These are phyloP conservation scores for Neurospora sp. DNA, from an alignment of 495 filamentous ascomycete species.

Conservation along the genomic window DNA sequence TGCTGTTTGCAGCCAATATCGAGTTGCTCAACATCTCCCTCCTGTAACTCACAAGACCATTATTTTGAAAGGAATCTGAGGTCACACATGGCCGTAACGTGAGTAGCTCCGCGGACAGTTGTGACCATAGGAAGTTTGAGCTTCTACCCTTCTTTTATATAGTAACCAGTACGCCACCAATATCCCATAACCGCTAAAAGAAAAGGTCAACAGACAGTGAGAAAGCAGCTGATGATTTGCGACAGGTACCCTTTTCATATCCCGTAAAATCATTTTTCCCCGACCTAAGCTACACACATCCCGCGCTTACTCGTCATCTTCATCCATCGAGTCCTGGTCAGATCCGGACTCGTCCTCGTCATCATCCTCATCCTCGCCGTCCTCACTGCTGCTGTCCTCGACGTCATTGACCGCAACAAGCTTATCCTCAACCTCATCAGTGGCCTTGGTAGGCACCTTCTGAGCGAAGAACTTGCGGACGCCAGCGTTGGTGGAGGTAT, in stretches of 20 bases:
- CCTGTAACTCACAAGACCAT: not conserved
- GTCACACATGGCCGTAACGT: not conserved
- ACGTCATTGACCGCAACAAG: constrained; percentile 59
- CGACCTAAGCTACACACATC: not conserved
- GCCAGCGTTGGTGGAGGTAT: constrained; percentile 85
- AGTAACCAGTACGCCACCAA: not conserved
- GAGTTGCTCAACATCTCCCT: not conserved
- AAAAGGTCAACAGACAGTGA: not conserved
- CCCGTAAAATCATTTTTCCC: not conserved
- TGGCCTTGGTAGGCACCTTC: constrained; percentile 40
- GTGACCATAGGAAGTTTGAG: not conserved
- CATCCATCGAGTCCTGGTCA: constrained; percentile 92
- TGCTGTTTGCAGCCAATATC: not conserved
- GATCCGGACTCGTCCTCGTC: constrained; percentile 45
- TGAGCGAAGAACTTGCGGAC: constrained; percentile 81
- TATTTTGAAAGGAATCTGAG: not conserved
- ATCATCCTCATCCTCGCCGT: constrained; percentile 51
- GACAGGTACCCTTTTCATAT: not conserved
- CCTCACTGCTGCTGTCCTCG: constrained; percentile 46
- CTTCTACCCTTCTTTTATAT: not conserved
- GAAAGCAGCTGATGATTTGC: not conserved
- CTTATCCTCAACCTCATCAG: constrained; percentile 61
- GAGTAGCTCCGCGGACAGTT: not conserved
- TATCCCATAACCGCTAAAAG: not conserved
- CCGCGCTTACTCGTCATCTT: constrained; percentile 42